Base-by-base conservation (phyloP, 1,284 basidiomycete genomes). In the Mrakiaceae sp. region DNA sequence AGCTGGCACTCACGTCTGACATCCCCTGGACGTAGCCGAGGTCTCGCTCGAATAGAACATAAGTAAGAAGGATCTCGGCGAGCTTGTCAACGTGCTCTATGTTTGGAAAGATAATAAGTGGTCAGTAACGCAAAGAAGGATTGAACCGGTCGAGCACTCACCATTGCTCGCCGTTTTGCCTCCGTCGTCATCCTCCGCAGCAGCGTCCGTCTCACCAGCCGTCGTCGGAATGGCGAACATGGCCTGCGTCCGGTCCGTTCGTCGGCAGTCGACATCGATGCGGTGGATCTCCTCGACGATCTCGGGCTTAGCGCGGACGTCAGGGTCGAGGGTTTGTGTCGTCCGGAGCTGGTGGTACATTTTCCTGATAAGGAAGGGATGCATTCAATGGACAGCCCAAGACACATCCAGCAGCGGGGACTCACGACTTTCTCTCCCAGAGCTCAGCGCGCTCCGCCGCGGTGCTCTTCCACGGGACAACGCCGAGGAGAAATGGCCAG, bases 191-290 rank as follows among this genome's bases (percentile, higher is more conserved):
- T 50, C 39, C 42, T 54, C 68, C 55, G 68, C 72, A 63, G 74
- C 74, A 58, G 74, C 75, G 66, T 74, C 74, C 16, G 72, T 69
- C 42, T 73, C 67, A 7, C 72, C 73, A 1, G 62, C 64, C 11
- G 66, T 70, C 10, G 66, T 66, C 3, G 81, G 79, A 3, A 82
- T 81, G 0, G 86, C 81, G 71, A 96, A 98, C 60, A 96, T 79
- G 0, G 89, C 84, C 68, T 97, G 92, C 14, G 82, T 87, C 14
- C 95, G 83, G 75, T 99, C 96, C n/a, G 96, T 98, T 11, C 96
- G 83, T 61, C 95, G 85, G 72, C 95, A 98, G 73, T 98, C 96
- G 60, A 98, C 77, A 64, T 77, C 76, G 46, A 78, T 78, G 27
- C 77, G 69, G 64, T 78, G 77, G 42, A 66, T 84, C 69, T 90